A percentile compares a stretch with the other conserved stretches of the same genome.
Conservation (phyloP, 495 filamentous ascomycete genomes). For the Lasiosphaeria ovina region DNA sequence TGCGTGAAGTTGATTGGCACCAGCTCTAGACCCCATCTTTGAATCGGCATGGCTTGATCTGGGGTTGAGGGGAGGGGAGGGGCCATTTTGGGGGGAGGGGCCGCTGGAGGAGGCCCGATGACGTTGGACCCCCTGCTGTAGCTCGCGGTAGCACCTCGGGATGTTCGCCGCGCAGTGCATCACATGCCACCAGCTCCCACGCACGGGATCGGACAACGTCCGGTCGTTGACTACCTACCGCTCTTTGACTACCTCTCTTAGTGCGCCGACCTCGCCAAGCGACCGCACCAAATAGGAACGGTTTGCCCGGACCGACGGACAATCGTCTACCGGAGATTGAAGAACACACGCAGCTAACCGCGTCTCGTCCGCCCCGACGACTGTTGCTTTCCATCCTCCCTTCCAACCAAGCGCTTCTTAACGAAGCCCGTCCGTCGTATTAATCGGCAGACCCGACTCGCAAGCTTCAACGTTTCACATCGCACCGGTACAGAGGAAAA, state of each 20-base stretch:
- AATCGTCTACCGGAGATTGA: slow-evolving; percentile 7
- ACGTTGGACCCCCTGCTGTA: neutral
- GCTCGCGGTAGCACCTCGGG: slow-evolving; percentile 6
- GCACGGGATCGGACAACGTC: neutral
- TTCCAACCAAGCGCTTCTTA: neutral
- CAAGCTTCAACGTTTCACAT: neutral
- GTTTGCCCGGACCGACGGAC: slow-evolving; percentile 14
- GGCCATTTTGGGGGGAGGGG: neutral
- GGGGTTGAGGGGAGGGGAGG: neutral
- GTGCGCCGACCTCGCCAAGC: too few species aligned
- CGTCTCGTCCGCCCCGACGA: slow-evolving; percentile 3
- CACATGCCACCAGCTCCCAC: slow-evolving; percentile 8
- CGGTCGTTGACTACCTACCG: too few species aligned
- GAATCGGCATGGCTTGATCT: too few species aligned
- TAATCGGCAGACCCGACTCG: neutral
- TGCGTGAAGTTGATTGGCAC: too few species aligned
- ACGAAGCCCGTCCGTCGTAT: neutral
- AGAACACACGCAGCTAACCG: slow-evolving; percentile 4
- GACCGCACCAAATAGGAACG: slow-evolving; percentile 2
- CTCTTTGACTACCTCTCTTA: too few species aligned
- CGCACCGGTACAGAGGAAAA: too few species aligned
- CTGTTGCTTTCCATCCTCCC: neutral
- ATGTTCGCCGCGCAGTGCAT: neutral
- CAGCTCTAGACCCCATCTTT: too few species aligned
- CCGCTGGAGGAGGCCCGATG: neutral